Evolutionary conservation across 2,329 filamentous ascomycete genomes (phyloP), one percentile per base, ranked within the genome.

Genomic region (Fusarium setosum): DNA sequence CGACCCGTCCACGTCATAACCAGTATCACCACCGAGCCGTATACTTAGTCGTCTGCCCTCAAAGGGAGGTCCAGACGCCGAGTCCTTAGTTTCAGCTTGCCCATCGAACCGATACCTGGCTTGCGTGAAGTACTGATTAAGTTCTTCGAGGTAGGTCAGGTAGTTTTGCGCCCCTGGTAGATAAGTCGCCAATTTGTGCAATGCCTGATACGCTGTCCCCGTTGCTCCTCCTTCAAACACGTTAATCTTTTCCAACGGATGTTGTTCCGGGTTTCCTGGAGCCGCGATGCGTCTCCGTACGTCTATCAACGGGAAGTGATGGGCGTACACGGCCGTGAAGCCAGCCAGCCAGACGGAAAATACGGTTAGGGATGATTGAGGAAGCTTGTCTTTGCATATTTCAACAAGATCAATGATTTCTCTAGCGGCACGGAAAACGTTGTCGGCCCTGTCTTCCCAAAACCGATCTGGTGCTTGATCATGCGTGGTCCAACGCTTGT

Each of bases 251-350:
- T 54, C 62, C n/a, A 35, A 48, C 10, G 21, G 18, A 3, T 34
- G 20, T 13, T 44, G 31, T 6, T 58, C 53, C n/a, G 42, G 40
- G 20, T 47, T 40, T 29, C 49, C 58, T 35, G 31, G 37, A 17
- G 48, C 55, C 11, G 38, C 34, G 52, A 65, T 57, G 13, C 52
- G 38, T 31, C 52, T 77, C 11, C 84, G 77, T 1, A 80, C 80
- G 67, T 93, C 90, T 88, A 93, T 92, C 57, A 86, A 84, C 0
- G 88, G 88, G 56, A 92, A 93, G 70, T 89, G 86, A 41, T 83
- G 81, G 11, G 86, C 87, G 72, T 92, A 93, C 3, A 91, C 81
- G 31, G 88, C 88, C 15, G 87, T 82, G 68, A 91, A 90, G 0
- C 86, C 85, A 1, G 90, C 88, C 11, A 85, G 86, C 81, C 89